Evolutionary conservation across 2,329 filamentous ascomycete species (phyloP), one percentile per base, ranked within the genome.

Genomic region (Fusarium redolens): DNA sequence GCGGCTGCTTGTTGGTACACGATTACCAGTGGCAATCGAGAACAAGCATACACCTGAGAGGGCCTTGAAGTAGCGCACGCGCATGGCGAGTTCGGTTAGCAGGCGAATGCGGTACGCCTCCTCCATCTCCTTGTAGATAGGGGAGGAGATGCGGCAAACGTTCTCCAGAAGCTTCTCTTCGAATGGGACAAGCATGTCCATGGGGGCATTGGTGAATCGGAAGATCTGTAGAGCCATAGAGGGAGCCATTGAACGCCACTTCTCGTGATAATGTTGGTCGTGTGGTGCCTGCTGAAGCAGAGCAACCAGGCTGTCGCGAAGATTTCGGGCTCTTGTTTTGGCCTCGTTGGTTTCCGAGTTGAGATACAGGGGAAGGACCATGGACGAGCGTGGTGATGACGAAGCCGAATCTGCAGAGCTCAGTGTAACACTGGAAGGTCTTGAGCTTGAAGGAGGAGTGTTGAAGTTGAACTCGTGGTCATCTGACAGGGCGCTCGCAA

Each of bases 151-250:
- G 44, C 86, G 81, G 62, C 81, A 83, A 20, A 89, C 78, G 56
- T 84, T 84, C 31, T 81, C 80, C 8, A 82, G 80, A 15, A 89
- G 81, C 74, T 85, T 85, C n/a, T 83, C 80, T 73, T 90, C 88
- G 38, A 89, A 85, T 3, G 81, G 80, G 2, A 83, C 75, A 15
- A 89, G 82, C 71, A 85, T 83, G 28, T 86, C 83, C 37, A 82
- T 80, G 2, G 87, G 86, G 1, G 86, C 86, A 54, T 87, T 84
- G 55, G 86, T 86, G 74, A 83, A 86, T n/a, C 88, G 87, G 80
- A 89, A 87, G 30, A 90, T 89, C 79, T 90, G 86, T 15, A 90
- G 81, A 3, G 88, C 88, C 76, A 90, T 83, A 4, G 86, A 84
- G 6, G 87, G 84, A 5, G 85, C 85, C 68, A 90, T 85, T 7